phyloP scores from a whole-genome alignment of 2,329 filamentous ascomycete species.

The Hymenoscyphus fructigenus region DNA sequence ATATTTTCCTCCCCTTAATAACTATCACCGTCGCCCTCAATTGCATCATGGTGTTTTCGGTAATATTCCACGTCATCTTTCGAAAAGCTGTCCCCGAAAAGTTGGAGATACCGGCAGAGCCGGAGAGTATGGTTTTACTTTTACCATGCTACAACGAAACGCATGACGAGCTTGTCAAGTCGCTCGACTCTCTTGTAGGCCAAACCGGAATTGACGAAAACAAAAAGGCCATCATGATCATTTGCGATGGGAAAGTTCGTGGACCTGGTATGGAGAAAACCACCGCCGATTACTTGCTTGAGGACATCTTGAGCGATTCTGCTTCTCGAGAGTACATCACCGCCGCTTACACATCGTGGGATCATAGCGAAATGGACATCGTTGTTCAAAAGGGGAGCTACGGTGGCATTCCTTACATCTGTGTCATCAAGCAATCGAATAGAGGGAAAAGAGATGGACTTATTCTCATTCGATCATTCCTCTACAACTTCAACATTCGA shows the following conservation, averaged over 20 bases:
- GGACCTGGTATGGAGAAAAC: slow-evolving; percentile 49
- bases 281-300: slow-evolving; percentile 47
- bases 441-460: slow-evolving; percentile 51
- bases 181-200: slow-evolving; percentile 46
- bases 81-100: slow-evolving; percentile 24
- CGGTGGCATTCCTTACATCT: slow-evolving; percentile 47
- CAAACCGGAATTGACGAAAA: slow-evolving; percentile 46
- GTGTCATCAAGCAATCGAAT: slow-evolving; percentile 50
- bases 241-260: slow-evolving; percentile 49
- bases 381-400: slow-evolving; percentile 46
- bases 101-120: slow-evolving; percentile 35
- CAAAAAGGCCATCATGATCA: slow-evolving; percentile 46
- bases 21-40: slow-evolving; percentile 41
- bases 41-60: slow-evolving; percentile 46
- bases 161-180: slow-evolving; percentile 43
- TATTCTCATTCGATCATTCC: slow-evolving; percentile 49
- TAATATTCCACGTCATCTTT: slow-evolving; percentile 38
- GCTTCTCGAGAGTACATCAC: slow-evolving; percentile 23
- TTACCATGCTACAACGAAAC: slow-evolving; percentile 53
- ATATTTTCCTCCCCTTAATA: slow-evolving; percentile 46
- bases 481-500: slow-evolving; percentile 49
- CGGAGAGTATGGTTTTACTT: slow-evolving; percentile 47
- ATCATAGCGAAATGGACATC: slow-evolving; percentile 48
- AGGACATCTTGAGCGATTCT: slow-evolving; percentile 45
- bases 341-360: slow-evolving; percentile 43